A percentile compares a stretch with the other conserved stretches of the same genome.
These are phyloP conservation scores for Erodium chrysanthum DNA, from an alignment of 441 rosid genomes.

Conservation along the genomic window DNA sequence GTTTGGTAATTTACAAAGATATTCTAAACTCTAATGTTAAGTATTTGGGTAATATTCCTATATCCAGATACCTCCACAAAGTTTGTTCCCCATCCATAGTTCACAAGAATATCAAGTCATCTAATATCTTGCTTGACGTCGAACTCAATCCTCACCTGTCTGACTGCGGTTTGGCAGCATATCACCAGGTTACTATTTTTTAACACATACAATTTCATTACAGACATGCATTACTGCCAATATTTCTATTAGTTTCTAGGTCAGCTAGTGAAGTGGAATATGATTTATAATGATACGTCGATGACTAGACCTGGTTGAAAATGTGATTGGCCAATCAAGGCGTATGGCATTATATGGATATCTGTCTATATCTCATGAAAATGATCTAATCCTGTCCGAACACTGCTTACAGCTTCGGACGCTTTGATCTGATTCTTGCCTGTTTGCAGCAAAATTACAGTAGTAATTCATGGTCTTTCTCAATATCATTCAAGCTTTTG, in stretches of 20 bases:
- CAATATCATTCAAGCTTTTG: background rate
- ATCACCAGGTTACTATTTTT: no score
- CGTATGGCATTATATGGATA: background rate
- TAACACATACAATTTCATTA: no score
- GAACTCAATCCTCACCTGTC: no score
- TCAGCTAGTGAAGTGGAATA: no score
- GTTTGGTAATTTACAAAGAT: no score
- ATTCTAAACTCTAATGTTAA: no score
- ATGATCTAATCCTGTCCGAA: background rate
- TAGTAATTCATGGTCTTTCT: background rate
- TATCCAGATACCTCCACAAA: conserved; percentile 80
- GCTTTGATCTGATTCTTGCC: background rate
- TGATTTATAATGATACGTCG: background rate
- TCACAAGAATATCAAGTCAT: conserved; percentile 89
- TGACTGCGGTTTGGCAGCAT: no score
- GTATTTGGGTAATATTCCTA: no score
- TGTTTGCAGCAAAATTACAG: background rate
- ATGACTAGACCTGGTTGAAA: background rate
- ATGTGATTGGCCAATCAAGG: background rate
- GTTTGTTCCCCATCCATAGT: conserved; percentile 67
- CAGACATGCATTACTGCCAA: background rate
- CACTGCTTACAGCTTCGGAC: background rate
- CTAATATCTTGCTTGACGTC: no score
- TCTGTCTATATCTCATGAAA: background rate
- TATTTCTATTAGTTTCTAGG: background rate